Conservation (phyloP, 2,329 filamentous ascomycete species). For the Microcyclosporella mali region DNA sequence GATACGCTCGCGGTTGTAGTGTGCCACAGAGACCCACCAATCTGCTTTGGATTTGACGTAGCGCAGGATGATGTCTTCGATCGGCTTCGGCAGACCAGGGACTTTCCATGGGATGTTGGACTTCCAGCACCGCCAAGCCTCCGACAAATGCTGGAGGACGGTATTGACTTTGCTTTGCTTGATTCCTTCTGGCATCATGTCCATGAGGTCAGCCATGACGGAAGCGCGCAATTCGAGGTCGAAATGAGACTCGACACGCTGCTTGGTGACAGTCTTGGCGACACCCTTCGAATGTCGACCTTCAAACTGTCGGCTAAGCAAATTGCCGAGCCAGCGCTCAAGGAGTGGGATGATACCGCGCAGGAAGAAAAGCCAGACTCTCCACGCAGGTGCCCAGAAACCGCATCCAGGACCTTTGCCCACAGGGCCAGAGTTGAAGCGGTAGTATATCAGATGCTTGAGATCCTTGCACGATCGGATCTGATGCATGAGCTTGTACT, state of each 20-base stretch:
- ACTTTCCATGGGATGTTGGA: constrained; percentile 99
- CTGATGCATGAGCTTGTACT: constrained; percentile 99
- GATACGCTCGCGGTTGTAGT: constrained; percentile 98
- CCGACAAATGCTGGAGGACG: constrained; percentile 90
- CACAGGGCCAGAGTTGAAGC: constrained; percentile 94
- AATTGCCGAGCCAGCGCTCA: constrained; percentile 93
- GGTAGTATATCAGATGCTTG: constrained; percentile 98
- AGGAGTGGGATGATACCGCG: constrained; percentile 93
- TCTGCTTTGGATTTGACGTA: constrained; percentile 99
- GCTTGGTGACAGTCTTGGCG: constrained; percentile 97
- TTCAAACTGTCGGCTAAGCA: constrained; percentile 95
- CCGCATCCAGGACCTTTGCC: constrained; percentile 96
- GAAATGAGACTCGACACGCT: constrained; percentile 97
- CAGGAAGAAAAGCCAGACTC: constrained; percentile 99
- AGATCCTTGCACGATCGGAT: constrained; percentile 98
- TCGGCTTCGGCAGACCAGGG: constrained; percentile 87
- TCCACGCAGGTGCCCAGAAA: constrained; percentile 98
- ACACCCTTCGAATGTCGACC: constrained; percentile 98
- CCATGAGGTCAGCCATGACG: constrained; percentile 98
- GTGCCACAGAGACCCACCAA: constrained; percentile 99
- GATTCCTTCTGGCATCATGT: constrained; percentile 99
- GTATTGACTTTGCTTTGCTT: constrained; percentile 99
- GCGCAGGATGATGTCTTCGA: constrained; percentile 96
- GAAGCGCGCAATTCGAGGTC: constrained; percentile 94
- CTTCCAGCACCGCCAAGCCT: constrained; percentile 99